Conservation (phyloP, 2,329 filamentous ascomycete genomes). For the Clathrospora elynae region DNA sequence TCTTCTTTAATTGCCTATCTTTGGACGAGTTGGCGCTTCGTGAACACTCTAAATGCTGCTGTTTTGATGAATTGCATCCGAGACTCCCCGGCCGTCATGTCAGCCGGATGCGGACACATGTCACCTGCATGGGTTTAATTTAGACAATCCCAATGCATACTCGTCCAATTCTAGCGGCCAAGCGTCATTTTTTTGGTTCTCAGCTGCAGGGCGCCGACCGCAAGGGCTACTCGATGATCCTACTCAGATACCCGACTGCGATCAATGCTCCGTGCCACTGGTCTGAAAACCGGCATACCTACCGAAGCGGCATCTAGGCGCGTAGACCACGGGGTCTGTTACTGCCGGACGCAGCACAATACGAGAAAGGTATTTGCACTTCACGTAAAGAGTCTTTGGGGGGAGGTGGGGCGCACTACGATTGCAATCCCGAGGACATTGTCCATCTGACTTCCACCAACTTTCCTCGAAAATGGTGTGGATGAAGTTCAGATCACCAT, state of each 20-base stretch:
- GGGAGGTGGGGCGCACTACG: conserved; percentile 1
- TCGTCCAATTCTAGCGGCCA: neutral
- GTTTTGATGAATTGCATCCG: too few species aligned
- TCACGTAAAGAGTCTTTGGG: conserved; percentile 5
- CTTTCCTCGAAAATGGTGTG: conserved; percentile 7
- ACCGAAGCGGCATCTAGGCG: conserved; percentile 13
- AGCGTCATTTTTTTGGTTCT: conserved; percentile 1
- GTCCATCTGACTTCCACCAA: conserved; percentile 15
- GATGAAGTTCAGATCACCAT: too few species aligned
- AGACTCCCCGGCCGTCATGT: too few species aligned
- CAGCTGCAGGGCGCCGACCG: conserved; percentile 9
- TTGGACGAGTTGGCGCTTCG: too few species aligned
- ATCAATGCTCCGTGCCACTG: conserved; percentile 3
- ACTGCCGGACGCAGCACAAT: conserved; percentile 5
- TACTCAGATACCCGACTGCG: conserved; percentile 6
- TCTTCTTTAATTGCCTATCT: too few species aligned
- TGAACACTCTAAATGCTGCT: too few species aligned
- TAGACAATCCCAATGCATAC: conserved; percentile 2
- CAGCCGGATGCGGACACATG: conserved; percentile 8
- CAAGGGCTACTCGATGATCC: conserved; percentile 2
- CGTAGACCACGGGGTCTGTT: conserved; percentile 6
- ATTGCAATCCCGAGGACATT: conserved; percentile 5
- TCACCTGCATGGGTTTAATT: conserved; percentile 6
- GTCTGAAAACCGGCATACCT: conserved; percentile 9
- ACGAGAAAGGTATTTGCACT: conserved; percentile 1